Conservation (phyloP, 371 early-diverging fungal species). For the Blyttiomyces sp. region DNA sequence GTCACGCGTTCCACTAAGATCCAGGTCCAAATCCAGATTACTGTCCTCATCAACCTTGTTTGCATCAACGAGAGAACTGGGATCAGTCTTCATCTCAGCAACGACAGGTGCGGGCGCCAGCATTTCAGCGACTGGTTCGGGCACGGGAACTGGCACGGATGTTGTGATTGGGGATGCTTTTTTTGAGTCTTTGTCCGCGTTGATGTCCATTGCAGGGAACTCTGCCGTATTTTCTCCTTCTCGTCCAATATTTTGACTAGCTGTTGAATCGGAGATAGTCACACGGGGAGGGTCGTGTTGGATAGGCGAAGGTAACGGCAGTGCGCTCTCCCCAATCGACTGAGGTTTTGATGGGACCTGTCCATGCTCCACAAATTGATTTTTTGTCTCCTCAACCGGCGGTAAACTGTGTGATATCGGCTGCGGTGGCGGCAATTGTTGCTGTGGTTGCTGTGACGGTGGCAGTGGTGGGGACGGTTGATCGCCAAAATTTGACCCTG, state of each 20-base stretch:
- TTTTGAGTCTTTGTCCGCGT: no score
- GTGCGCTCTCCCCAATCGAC: not conserved
- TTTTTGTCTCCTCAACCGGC: not conserved
- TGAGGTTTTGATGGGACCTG: not conserved
- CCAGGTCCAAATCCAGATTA: not conserved
- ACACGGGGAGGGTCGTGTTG: not conserved
- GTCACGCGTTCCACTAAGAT: not conserved
- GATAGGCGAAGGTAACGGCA: constrained; percentile 6
- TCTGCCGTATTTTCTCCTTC: no score
- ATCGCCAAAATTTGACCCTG: not conserved
- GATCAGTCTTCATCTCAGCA: no score
- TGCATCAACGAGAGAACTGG: not conserved
- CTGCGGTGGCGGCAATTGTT: not conserved
- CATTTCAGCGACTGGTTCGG: no score
- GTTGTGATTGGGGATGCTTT: no score
- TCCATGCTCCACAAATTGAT: not conserved
- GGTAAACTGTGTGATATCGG: not conserved
- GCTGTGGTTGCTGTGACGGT: not conserved
- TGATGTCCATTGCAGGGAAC: no score
- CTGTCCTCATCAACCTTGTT: not conserved
- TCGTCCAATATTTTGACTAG: no score
- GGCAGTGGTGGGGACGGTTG: constrained; percentile 8
- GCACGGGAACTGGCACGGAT: no score
- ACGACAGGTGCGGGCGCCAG: no score
- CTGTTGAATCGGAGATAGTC: not conserved